Evolutionary conservation across 2,329 filamentous ascomycete genomes (phyloP).

Genomic region (Pestalotiopsis sp.): DNA sequence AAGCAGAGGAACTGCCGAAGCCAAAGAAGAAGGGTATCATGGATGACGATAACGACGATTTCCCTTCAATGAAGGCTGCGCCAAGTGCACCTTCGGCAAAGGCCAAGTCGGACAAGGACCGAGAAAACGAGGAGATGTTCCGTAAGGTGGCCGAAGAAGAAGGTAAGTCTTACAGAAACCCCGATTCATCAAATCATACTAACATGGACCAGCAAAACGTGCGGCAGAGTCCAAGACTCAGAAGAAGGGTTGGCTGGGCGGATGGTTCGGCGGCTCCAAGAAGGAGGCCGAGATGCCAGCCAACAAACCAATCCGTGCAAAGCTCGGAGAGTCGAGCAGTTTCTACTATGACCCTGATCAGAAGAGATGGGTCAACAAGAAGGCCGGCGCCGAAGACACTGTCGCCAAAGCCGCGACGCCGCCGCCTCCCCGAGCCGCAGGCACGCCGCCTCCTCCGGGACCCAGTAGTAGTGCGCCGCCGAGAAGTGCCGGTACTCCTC

Average conservation of each 20-base stretch:
- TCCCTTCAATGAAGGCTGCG: constrained; percentile 46
- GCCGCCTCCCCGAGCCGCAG: constrained; percentile 71
- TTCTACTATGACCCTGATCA: constrained; percentile 96
- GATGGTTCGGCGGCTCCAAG: constrained; percentile 79
- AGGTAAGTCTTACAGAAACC: constrained; percentile 47
- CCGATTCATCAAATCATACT: neutral
- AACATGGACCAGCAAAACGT: constrained; percentile 57
- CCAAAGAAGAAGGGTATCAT: constrained; percentile 78
- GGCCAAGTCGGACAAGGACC: constrained; percentile 69
- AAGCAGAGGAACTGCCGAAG: constrained; percentile 52
- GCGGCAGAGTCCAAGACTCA: constrained; percentile 52
- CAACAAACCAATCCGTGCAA: constrained; percentile 77
- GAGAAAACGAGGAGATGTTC: constrained; percentile 84
- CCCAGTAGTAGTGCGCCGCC: constrained; percentile 28
- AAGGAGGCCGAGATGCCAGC: constrained; percentile 55
- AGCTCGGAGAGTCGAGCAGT: constrained; percentile 88
- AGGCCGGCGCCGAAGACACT: constrained; percentile 68
- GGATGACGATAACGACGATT: constrained; percentile 78
- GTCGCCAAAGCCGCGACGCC: constrained; percentile 68
- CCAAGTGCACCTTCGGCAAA: constrained; percentile 51
- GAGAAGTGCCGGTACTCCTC: constrained; percentile 22
- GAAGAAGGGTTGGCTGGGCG: constrained; percentile 79
- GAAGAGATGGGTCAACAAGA: constrained; percentile 98
- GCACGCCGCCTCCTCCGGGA: constrained; percentile 55
- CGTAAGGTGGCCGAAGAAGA: constrained; percentile 79